Base-by-base conservation (phyloP, 164 flowering plant genomes). In the Paratinospora sagittata region DNA sequence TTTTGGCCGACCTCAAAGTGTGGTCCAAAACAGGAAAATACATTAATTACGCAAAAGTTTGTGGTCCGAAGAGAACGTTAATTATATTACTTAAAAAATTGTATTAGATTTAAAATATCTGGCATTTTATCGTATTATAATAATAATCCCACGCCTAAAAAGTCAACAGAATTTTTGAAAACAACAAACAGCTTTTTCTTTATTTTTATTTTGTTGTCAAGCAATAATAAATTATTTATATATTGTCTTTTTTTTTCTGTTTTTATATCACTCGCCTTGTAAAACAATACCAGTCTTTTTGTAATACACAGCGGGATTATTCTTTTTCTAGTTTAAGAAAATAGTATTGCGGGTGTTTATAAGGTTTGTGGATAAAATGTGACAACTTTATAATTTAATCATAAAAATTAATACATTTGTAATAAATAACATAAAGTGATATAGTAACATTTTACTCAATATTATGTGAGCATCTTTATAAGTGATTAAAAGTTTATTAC, bases 71-170 rank as follows among this genome's bases (percentile, higher is more conserved):
- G 6, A 36, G 3, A 36, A 36, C 3, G 39, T 3, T 36, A 3
- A 36, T 36, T 36, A 36, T n/a, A 36, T 49, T 49, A 49, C 57
- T 49, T 49, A 49, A 49, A 49, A 49, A 49, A 10, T 49, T 49
- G 57, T 17, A 49, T 13, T 17, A 49, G 57, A 1, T 49, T 36
- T 36, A 36, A 36, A 36, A 8, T 36, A 36, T 36, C 39, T 8
- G 3, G 39, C 39, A 36, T 3, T 36, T 49, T 12, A 10, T 49
- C n/a, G 0, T 58, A 58, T 58, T n/a, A n/a, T n/a, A n/a, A n/a
- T n/a, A 58, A 58, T 58, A 58, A 58, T 57, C 63, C 63, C 63
- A 58, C 63, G 63, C 63, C 27, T n/a, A 24, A 58, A 58, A 58
- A 58, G 63, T 58, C 57, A 58, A 24, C 23, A 5, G 11, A 58